Evolutionary conservation across 1,139 yeast genomes (phyloP).

Genomic region (Candida smagusa): DNA sequence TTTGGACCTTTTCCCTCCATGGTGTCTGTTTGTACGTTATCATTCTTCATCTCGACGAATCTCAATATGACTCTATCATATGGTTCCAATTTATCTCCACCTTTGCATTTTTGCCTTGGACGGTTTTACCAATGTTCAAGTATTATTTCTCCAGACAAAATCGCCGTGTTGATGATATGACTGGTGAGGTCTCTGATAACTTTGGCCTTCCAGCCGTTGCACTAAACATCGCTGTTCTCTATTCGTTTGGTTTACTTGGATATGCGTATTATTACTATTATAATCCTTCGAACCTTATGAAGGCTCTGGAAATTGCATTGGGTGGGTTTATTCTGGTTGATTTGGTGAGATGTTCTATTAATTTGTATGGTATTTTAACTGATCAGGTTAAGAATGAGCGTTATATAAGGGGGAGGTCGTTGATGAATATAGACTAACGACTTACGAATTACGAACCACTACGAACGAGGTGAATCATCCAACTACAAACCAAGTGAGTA

Average conservation of each 20-base stretch:
- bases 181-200: conserved; percentile 1
- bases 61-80: neutral
- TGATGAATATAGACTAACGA: conserved; percentile 46
- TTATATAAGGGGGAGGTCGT: conserved; percentile 59
- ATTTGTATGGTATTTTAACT: conserved; percentile 23
- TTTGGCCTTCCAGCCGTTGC: conserved; percentile 1
- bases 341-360: neutral
- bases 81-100: conserved; percentile 1
- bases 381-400: conserved; percentile 56
- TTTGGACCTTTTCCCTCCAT: conserved; percentile 3
- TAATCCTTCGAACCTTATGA: neutral
- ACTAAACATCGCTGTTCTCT: conserved; percentile 1
- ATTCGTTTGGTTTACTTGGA: neutral
- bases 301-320: conserved; percentile 4
- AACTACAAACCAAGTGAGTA: neutral
- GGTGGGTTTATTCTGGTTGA: conserved; percentile 3
- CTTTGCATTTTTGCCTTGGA: conserved; percentile 4
- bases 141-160: conserved; percentile 2
- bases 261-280: neutral
- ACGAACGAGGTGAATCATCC: neutral
- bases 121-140: conserved; percentile 2
- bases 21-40: neutral
- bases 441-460: neutral
- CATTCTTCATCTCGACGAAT: neutral
- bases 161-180: conserved; percentile 1